Evolutionary conservation across 345 rosid genomes (phyloP).

Genomic region (Brassica cretica): DNA sequence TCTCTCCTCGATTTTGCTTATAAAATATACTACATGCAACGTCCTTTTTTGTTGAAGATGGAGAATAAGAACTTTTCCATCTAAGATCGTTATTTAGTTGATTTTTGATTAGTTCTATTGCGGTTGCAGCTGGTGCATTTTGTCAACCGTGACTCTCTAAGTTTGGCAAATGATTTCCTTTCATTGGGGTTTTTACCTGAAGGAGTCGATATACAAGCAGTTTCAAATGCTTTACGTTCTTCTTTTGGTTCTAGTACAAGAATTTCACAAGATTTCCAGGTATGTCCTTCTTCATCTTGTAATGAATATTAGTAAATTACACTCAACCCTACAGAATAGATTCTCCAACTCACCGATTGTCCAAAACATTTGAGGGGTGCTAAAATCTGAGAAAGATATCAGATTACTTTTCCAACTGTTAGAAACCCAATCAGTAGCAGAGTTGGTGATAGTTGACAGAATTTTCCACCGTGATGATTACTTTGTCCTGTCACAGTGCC

Average conservation of each 20-base stretch:
- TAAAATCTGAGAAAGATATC: not conserved
- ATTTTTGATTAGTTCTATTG: slow-evolving; percentile 42
- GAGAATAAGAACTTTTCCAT: not conserved
- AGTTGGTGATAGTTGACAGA: not conserved
- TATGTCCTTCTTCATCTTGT: slow-evolving; percentile 28
- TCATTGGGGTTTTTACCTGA: slow-evolving; percentile 99
- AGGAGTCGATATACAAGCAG: slow-evolving; percentile 73
- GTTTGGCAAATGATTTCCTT: slow-evolving; percentile 97
- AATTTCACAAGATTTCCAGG: slow-evolving; percentile 95
- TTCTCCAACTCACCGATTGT: not conserved
- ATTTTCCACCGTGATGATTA: not conserved
- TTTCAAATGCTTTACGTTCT: slow-evolving; percentile 73
- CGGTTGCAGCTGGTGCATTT: slow-evolving; percentile 94
- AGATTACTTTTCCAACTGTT: not conserved
- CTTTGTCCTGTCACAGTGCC: not conserved
- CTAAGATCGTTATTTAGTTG: not conserved
- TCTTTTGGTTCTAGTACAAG: slow-evolving; percentile 71
- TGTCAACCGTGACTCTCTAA: slow-evolving; percentile 96
- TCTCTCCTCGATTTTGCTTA: not conserved
- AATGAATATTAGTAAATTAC: not conserved
- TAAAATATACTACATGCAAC: not conserved
- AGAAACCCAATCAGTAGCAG: not conserved
- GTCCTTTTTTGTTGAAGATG: not conserved
- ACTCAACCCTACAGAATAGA: not conserved
- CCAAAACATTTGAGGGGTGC: not conserved